Evolutionary conservation across 106 monocot species (phyloP), one percentile per base, ranked within the genome.

Genomic region (Dendrobium catenatum): DNA sequence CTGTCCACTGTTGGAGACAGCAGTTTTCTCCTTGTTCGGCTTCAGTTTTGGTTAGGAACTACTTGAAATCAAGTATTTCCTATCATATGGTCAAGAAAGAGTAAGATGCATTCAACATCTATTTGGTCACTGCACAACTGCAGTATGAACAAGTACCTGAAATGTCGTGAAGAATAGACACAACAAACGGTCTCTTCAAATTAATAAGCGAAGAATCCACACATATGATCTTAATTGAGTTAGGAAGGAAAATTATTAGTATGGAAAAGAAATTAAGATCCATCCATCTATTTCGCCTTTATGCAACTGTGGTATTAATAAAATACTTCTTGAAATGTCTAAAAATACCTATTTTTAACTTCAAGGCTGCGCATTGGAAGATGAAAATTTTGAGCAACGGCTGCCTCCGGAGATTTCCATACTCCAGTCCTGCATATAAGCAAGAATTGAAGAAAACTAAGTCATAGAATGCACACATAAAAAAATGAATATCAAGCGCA

Each of bases 291-390:
- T 56, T 56, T 15, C 0, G 19, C 56, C 15, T 16, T 11, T 56
- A 16, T 11, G 13, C 56, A 15, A 15, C 15, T 56, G 56, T 16
- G 4, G 56, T 56, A 61, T 61, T 0, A 61, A 61, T 9, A 4
- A 0, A 22, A 22, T 61, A 22, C 4, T 70, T 29, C 37, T 70
- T 37, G 15, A 70, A 70, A 70, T 70, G 9, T 37, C 33, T 4
- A 70, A 22, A 13, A 33, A 77, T 22, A 90, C 93, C 90, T 87
- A 80, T 90, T 90, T 80, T 90, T 93, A 19, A 90, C 80, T 85
- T 93, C 90, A 73, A 87, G 67, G 56, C 93, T 90, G 77, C 84
- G 86, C 88, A 90, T 90, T 61, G 93, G 93, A 85, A 93, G 85
- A 85, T 88, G 88, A 85, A 79, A 74, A 83, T 88, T 82, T 67